These are phyloP conservation scores for Xylariaceae sp. DNA, from an alignment of 2,329 filamentous ascomycete genomes.

Conservation along the genomic window DNA sequence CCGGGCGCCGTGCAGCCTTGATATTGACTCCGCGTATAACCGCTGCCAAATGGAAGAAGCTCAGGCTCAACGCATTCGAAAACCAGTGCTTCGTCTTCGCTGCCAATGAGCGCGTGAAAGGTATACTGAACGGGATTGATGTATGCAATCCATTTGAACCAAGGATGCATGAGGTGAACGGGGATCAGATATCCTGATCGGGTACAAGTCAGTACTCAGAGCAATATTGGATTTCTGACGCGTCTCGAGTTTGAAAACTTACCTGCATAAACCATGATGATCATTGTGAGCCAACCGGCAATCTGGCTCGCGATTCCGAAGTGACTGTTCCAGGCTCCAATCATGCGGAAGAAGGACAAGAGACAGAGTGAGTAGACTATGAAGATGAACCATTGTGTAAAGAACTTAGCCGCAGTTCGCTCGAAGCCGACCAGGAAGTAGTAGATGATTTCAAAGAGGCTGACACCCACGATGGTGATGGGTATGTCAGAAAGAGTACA, in stretches of 20 bases:
- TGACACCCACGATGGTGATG: conserved; percentile 53
- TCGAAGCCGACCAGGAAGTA: conserved; percentile 58
- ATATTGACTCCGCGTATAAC: conserved; percentile 41
- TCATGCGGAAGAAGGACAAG: conserved; percentile 4
- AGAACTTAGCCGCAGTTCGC: conserved; percentile 57
- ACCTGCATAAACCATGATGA: conserved; percentile 7
- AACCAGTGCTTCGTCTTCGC: conserved; percentile 55
- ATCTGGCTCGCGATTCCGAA: conserved; percentile 5
- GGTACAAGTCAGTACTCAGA: conserved; percentile 25
- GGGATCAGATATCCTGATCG: conserved; percentile 47
- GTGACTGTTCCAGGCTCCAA: conserved; percentile 6
- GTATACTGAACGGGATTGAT: conserved; percentile 62
- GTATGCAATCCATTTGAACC: conserved; percentile 52
- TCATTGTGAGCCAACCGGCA: conserved; percentile 3
- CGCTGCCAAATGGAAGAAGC: conserved; percentile 48
- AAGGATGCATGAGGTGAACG: conserved; percentile 50
- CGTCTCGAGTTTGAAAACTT: neutral
- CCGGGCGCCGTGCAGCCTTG: conserved; percentile 60
- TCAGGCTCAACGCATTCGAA: conserved; percentile 52
- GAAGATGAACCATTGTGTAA: conserved; percentile 33
- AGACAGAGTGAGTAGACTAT: conserved; percentile 4
- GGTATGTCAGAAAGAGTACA: conserved; percentile 43
- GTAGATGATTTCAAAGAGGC: conserved; percentile 56
- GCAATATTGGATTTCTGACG: conserved; percentile 10
- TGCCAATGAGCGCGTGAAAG: conserved; percentile 59